Conservation (phyloP, 257 asterid species). For the Primulina eburnea region DNA sequence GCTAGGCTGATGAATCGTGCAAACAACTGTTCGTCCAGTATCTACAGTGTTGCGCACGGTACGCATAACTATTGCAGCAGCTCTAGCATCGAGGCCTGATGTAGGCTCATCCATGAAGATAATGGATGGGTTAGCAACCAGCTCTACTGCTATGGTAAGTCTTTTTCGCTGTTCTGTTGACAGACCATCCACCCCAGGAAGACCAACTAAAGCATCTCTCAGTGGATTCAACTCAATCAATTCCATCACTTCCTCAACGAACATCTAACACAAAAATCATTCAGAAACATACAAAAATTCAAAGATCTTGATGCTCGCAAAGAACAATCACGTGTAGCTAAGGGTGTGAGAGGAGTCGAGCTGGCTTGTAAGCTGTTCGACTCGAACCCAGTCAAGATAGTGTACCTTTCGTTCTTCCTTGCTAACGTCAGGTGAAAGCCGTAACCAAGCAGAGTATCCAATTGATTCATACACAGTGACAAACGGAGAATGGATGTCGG, state of each 20-base stretch:
- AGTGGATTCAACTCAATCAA: conserved; percentile 73
- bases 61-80: conserved; percentile 91
- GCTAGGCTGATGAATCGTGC: conserved; percentile 92
- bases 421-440: conserved; percentile 71
- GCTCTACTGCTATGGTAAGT: conserved; percentile 81
- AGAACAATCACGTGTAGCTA: neutral
- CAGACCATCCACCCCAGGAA: conserved; percentile 83
- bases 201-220: conserved; percentile 66
- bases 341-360: neutral
- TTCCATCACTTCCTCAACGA: conserved; percentile 86
- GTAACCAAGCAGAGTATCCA: conserved; percentile 84
- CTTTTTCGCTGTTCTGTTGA: conserved; percentile 90
- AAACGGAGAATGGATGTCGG: conserved; percentile 82
- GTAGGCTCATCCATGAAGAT: conserved; percentile 96
- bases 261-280: conserved; percentile 43
- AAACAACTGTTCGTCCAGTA: conserved; percentile 80
- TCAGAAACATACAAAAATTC: neutral
- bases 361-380: neutral
- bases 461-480: conserved; percentile 84
- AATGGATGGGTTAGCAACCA: conserved; percentile 86
- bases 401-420: conserved; percentile 50
- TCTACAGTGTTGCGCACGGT: conserved; percentile 83
- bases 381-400: neutral
- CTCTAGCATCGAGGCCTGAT: conserved; percentile 87
- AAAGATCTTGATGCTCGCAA: neutral